Evolutionary conservation across 2,329 filamentous ascomycete genomes (phyloP), one percentile per base, ranked within the genome.

Genomic region (Leptographium galeiforme): DNA sequence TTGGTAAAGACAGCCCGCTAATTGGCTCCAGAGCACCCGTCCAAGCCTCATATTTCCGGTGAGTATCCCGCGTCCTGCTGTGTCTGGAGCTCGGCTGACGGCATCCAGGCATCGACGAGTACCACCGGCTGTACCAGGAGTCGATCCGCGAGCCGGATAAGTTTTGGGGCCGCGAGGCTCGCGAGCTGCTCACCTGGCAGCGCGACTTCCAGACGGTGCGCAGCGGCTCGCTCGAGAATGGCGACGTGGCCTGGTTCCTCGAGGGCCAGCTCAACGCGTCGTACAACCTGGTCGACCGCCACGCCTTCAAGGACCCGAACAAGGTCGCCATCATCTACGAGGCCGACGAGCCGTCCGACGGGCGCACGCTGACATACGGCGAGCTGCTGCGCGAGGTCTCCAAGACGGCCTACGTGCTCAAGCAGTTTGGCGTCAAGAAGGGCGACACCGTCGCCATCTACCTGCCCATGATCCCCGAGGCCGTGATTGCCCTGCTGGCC

Each of bases 311-410:
- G 72, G 83, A 95, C 71, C 93, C 93, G 48, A 74, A 97, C 72
- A 89, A 85, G 72, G 82, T 93, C 48, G 93, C 93, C 67, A 95
- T 98, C 72, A 95, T 97, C 73, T 98, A 97, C 75, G 93, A 98
- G 75, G 91, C 90, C 57, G 93, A 98, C 64, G 93, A 98, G 71
- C 81, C 85, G 44, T 77, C 72, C 52, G 86, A 95, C 66, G 90
- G 93, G 65, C 89, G 91, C 61, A 90, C 78, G 60, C 85, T 98
- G 68, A 93, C 88, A 59, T 98, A 97, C 63, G 81, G 85, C 63
- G 90, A 98, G 77, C 85, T 98, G 51, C 80, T 97, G 57, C 84
- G 89, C 59, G 82, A 98, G 69, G 91, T 98, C 51, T 96, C 85
- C 64, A 85, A 81, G 69, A 82, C 89, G 16, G 86, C 93, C 46